Conservation (phyloP, 352 stramenopile genomes). For the Pilasporangium apinafurcum region DNA sequence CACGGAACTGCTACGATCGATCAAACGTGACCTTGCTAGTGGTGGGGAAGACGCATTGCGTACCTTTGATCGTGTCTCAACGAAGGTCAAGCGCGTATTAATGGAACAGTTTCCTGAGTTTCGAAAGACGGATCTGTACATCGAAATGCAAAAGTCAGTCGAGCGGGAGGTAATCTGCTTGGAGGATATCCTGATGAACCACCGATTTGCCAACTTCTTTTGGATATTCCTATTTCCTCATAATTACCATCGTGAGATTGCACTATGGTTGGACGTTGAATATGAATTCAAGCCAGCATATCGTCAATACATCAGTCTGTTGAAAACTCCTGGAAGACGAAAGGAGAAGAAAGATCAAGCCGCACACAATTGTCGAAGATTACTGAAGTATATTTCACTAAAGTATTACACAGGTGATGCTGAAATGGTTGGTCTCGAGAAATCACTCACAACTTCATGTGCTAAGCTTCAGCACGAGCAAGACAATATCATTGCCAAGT, state of each 20-base stretch:
- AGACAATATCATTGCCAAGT: constrained; percentile 78
- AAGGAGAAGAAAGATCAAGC: constrained; percentile 58
- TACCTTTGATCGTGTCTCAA: constrained; percentile 73
- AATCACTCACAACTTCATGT: constrained; percentile 60
- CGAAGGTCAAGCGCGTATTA: constrained; percentile 69
- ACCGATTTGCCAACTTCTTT: constrained; percentile 84
- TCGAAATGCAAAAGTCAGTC: constrained; percentile 75
- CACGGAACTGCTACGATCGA: constrained; percentile 48
- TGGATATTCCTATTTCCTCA: constrained; percentile 87
- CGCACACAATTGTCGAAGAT: constrained; percentile 50
- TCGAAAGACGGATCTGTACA: constrained; percentile 71
- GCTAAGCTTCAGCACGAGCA: constrained; percentile 67
- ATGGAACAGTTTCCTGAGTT: constrained; percentile 81
- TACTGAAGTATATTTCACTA: constrained; percentile 81
- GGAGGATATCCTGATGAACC: constrained; percentile 85
- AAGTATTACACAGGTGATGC: constrained; percentile 78
- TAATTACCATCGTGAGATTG: constrained; percentile 85
- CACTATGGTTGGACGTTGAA: constrained; percentile 80
- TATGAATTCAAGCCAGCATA: constrained; percentile 86
- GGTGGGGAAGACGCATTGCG: constrained; percentile 75
- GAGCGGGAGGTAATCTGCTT: constrained; percentile 76
- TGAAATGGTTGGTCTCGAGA: constrained; percentile 68
- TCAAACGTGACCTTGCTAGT: constrained; percentile 72
- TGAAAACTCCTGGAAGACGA: constrained; percentile 34
- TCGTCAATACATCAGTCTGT: constrained; percentile 52